Base-by-base conservation (phyloP, 2,329 filamentous ascomycete genomes). In the Lecanosticta acicola region DNA sequence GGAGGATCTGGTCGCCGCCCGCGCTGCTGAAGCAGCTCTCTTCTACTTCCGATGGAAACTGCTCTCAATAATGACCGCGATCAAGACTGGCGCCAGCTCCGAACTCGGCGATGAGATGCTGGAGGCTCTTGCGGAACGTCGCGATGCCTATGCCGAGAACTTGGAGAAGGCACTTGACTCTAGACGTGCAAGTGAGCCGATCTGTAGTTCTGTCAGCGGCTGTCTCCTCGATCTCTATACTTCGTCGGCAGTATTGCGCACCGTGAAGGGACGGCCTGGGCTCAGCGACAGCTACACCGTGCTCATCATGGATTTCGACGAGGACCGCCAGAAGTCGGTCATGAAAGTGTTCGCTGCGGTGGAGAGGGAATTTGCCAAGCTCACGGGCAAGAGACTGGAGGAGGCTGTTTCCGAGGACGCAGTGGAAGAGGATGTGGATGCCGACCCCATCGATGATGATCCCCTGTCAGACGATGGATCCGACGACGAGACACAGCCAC, bases 11-110 rank as follows among this genome's bases (percentile, higher is more conserved):
- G 74, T 93, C 35, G 82, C 88, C 4, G 75, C 80, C 1, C 84
- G 83, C 57, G 84, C 88, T 21, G 85, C 94, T 59, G 84, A 85
- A 54, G 77, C 83, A 1, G 76, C 85, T 41, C 76, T 89, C 38
- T 88, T 94, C 68, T 97, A 96, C 69, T 94, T 96, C 63, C 87
- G 94, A 81, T 98, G 93, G 93, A 72, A 75, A 33, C 62, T 69
- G 39, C 59, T 63, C n/a, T 54, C 55, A 13, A 58, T 72, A 36
- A 54, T 59, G n/a, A 45, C 42, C 60, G 87, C 49, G 72, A 74
- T 51, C 71, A 75, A 43, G 66, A 76, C 13, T 66, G 50, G 48
- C 21, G 41, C 47, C 9, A 45, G 41, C 18, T 87, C 29, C 69
- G 74, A 72, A 3, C 75, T 87, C 44, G 60, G 79, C 1, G 73